These are phyloP conservation scores for Phoma herbarum DNA, from an alignment of 2,329 filamentous ascomycete genomes.

Conservation along the genomic window DNA sequence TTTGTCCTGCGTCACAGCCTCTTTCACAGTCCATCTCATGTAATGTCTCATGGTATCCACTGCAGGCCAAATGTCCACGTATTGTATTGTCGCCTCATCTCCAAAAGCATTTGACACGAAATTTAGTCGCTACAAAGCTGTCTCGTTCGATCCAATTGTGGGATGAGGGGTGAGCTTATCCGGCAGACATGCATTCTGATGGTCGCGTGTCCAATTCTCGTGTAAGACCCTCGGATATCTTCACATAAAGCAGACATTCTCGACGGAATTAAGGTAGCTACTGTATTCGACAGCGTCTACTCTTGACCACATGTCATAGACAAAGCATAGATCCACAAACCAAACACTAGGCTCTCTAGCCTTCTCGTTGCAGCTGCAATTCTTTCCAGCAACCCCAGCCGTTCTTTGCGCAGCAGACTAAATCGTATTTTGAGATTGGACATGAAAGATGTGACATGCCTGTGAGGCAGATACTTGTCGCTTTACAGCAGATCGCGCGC, in stretches of 20 bases:
- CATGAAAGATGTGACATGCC: not conserved
- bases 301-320: no score
- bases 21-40: slow-evolving; percentile 1
- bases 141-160: not conserved
- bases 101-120: no score
- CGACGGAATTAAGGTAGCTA: not conserved
- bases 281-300: not conserved
- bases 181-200: not conserved
- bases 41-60: not conserved
- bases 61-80: not conserved
- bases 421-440: not conserved
- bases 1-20: not conserved
- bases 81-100: not conserved
- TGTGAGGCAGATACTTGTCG: not conserved
- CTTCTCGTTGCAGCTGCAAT: not conserved
- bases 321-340: not conserved
- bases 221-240: not conserved
- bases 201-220: no score
- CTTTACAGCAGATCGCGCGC: no score
- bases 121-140: no score
- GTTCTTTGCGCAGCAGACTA: not conserved
- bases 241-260: not conserved
- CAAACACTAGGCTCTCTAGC: not conserved
- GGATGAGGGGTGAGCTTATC: not conserved
- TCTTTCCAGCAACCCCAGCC: not conserved